phyloP scores from a whole-genome alignment of 495 filamentous ascomycete species.

The Talaromyces trachyspermus region DNA sequence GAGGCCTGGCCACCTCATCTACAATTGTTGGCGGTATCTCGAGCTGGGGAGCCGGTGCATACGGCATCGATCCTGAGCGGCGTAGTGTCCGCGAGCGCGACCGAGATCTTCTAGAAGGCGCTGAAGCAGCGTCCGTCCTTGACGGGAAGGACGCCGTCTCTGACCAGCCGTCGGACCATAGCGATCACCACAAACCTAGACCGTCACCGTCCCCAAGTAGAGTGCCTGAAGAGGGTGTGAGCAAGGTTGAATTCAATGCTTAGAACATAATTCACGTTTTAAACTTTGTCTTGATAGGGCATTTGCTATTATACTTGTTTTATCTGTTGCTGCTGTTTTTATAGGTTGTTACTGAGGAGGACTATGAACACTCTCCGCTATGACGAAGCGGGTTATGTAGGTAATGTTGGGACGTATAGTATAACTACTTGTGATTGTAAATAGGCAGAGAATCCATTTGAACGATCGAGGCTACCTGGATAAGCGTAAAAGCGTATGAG shows the following conservation, averaged over 20 bases:
- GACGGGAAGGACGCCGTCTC: slow-evolving; percentile 6
- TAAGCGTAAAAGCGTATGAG: no score
- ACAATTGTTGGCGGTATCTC: slow-evolving; percentile 36
- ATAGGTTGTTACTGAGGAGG: not conserved
- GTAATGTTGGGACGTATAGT: not conserved
- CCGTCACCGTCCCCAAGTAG: not conserved
- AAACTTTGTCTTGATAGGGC: not conserved
- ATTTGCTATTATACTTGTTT: no score
- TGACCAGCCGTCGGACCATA: not conserved
- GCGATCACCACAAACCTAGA: not conserved
- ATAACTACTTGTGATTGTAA: no score
- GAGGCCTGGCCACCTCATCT: slow-evolving; percentile 15
- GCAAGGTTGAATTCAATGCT: slow-evolving; percentile 5
- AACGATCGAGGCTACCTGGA: no score
- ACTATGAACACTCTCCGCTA: not conserved
- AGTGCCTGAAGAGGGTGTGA: not conserved
- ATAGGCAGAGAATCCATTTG: no score
- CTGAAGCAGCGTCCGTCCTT: slow-evolving; percentile 41
- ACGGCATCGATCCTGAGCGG: slow-evolving; percentile 49
- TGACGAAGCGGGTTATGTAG: not conserved
- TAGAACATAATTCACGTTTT: not conserved
- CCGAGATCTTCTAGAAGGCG: slow-evolving; percentile 70
- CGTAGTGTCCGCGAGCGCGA: slow-evolving; percentile 64
- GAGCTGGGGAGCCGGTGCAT: slow-evolving; percentile 40
- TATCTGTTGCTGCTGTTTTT: no score